A percentile compares a stretch with the other conserved stretches of the same genome.
These are phyloP conservation scores for Rutstroemia sp. DNA, from an alignment of 2,329 filamentous ascomycete species.

Conservation along the genomic window DNA sequence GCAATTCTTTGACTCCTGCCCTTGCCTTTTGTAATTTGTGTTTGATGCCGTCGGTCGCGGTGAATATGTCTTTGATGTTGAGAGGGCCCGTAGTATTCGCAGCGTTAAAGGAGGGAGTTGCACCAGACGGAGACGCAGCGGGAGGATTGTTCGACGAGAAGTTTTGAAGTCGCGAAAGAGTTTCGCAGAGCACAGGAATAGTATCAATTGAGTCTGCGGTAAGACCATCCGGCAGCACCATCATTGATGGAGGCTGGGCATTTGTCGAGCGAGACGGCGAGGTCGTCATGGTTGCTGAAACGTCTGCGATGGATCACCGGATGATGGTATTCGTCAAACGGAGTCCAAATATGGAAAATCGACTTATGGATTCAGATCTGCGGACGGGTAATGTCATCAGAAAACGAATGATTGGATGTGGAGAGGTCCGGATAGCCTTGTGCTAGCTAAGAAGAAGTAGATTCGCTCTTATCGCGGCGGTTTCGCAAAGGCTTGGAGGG, in stretches of 20 bases:
- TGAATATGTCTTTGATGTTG: slow-evolving; percentile 64
- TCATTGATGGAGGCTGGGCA: slow-evolving; percentile 30
- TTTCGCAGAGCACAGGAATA: slow-evolving; percentile 70
- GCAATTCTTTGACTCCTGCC: slow-evolving; percentile 54
- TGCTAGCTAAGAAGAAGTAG: slow-evolving; percentile 1
- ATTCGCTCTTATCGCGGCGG: slow-evolving; percentile 13
- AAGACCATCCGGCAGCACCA: slow-evolving; percentile 50
- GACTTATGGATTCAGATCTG: slow-evolving; percentile 1
- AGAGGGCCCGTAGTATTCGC: slow-evolving; percentile 22
- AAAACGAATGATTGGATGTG: slow-evolving; percentile 6
- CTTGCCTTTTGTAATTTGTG: slow-evolving; percentile 77
- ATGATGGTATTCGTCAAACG: slow-evolving; percentile 7
- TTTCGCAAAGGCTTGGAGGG: slow-evolving; percentile 14
- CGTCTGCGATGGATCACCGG: background rate
- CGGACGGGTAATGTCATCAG: slow-evolving; percentile 5
- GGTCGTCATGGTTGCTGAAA: slow-evolving; percentile 14
- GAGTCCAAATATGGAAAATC: background rate
- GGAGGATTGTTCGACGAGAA: slow-evolving; percentile 32
- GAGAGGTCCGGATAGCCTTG: background rate
- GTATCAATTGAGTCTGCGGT: slow-evolving; percentile 80
- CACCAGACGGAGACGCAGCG: slow-evolving; percentile 25
- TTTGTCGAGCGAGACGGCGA: slow-evolving; percentile 14
- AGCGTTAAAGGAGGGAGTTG: slow-evolving; percentile 31
- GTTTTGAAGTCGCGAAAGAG: slow-evolving; percentile 65
- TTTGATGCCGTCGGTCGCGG: slow-evolving; percentile 71